A percentile compares a stretch with the other conserved stretches of the same genome.
Evolutionary conservation across 306 rosid species (phyloP).

Genomic region (Abrus pulchellus): DNA sequence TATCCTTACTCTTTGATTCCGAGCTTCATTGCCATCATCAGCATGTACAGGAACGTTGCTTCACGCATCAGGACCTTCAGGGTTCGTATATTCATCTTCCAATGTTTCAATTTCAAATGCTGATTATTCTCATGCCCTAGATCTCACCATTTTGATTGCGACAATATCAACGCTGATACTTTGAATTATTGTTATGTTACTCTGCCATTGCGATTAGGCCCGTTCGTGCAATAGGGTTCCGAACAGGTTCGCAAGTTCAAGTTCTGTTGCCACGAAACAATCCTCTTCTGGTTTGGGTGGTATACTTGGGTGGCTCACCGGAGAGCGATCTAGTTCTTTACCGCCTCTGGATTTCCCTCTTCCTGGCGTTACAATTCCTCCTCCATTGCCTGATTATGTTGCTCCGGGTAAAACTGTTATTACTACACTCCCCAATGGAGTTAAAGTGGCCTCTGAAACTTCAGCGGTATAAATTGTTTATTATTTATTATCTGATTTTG

Average conservation of each 20-base stretch:
- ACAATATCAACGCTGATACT: constrained; percentile 38
- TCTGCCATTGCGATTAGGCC: constrained; percentile 52
- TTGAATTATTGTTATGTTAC: constrained; percentile 13
- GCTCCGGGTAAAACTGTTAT: constrained; percentile 71
- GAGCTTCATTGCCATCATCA: background rate
- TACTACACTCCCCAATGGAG: constrained; percentile 84
- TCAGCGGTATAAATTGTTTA: constrained; percentile 60
- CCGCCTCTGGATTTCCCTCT: constrained; percentile 82
- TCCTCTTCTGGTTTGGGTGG: constrained; percentile 73
- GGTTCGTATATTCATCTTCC: constrained; percentile 55
- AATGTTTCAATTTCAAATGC: constrained; percentile 1
- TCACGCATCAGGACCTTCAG: constrained; percentile 70
- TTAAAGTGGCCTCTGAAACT: constrained; percentile 81
- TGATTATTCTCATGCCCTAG: constrained; percentile 17
- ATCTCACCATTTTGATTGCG: constrained; percentile 37
- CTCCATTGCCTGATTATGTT: constrained; percentile 85
- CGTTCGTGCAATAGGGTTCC: constrained; percentile 58
- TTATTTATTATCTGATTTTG: constrained; percentile 2
- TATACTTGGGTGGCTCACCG: constrained; percentile 80
- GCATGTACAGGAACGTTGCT: constrained; percentile 73
- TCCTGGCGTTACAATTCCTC: constrained; percentile 69
- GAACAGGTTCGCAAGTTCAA: constrained; percentile 76
- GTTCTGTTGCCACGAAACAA: constrained; percentile 60
- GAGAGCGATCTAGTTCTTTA: constrained; percentile 60
- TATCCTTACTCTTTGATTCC: no score